phyloP scores from a whole-genome alignment of 1,284 basidiomycete genomes.

The Amylostereum areolatum region DNA sequence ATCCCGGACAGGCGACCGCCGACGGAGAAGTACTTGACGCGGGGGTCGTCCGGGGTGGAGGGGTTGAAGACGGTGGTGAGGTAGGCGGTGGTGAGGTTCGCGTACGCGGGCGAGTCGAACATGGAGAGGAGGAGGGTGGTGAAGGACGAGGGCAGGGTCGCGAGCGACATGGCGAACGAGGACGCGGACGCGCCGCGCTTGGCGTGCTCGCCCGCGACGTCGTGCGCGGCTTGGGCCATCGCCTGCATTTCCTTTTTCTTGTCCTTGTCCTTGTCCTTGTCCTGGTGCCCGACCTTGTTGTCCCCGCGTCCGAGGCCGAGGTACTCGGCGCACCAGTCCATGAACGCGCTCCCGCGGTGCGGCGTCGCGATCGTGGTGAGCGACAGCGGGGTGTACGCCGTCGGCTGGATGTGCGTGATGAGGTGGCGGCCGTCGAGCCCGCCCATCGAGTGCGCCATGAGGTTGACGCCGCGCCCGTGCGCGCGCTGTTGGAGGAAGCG shows the following conservation, averaged over 20 bases:
- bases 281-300: too few relatives aligned
- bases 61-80: slow-evolving; percentile 90
- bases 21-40: slow-evolving; percentile 89
- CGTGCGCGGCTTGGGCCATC: not conserved
- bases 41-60: slow-evolving; percentile 76
- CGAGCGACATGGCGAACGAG: slow-evolving; percentile 30
- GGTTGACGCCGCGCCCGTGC: slow-evolving; percentile 75
- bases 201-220: not conserved
- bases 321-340: slow-evolving; percentile 96
- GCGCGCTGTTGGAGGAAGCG: slow-evolving; percentile 66
- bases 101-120: slow-evolving; percentile 95
- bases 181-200: slow-evolving; percentile 7
- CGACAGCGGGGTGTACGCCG: slow-evolving; percentile 81
- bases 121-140: slow-evolving; percentile 87
- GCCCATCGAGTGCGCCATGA: slow-evolving; percentile 97
- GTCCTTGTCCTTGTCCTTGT: slow-evolving; percentile 30
- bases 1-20: slow-evolving; percentile 74
- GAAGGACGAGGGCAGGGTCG: slow-evolving; percentile 72
- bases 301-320: slow-evolving; percentile 73
- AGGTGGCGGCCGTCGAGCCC: slow-evolving; percentile 92
- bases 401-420: slow-evolving; percentile 81
- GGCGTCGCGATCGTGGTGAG: slow-evolving; percentile 92
- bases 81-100: slow-evolving; percentile 87
- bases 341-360: slow-evolving; percentile 94
- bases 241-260: slow-evolving; percentile 16